Conservation (phyloP, 495 filamentous ascomycete species). For the Trichoderma reesei region DNA sequence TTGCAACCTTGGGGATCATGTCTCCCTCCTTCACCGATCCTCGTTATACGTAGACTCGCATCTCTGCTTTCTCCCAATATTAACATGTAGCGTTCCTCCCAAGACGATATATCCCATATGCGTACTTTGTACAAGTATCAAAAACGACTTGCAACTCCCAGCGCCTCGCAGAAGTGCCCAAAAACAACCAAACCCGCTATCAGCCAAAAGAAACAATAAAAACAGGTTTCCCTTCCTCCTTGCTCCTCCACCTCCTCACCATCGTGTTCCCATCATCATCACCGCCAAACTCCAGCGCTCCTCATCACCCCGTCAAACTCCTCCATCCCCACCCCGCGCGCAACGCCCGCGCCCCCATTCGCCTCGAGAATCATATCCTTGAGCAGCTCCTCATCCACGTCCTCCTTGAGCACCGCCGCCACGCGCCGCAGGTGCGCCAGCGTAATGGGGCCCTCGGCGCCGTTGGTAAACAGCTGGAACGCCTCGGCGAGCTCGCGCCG, state of each 20-base stretch:
- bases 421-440: conserved; percentile 66
- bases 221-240: background rate
- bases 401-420: conserved; percentile 71
- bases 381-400: conserved; percentile 69
- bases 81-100: background rate
- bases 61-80: no score
- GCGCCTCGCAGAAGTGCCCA: background rate
- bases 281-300: conserved; percentile 69
- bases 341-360: conserved; percentile 66
- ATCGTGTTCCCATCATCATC: no score
- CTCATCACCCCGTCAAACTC: conserved; percentile 84
- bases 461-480: conserved; percentile 57
- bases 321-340: conserved; percentile 59
- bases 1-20: no score
- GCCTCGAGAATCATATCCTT: conserved; percentile 91
- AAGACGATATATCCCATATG: background rate
- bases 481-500: conserved; percentile 66
- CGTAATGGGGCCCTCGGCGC: conserved; percentile 52
- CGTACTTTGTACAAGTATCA: background rate
- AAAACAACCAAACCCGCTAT: conserved; percentile 2
- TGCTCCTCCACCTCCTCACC: background rate
- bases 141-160: background rate
- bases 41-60: no score
- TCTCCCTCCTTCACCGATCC: no score
- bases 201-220: background rate